Evolutionary conservation across 2,329 filamentous ascomycete species (phyloP).

Genomic region (Colletotrichum abscissum): DNA sequence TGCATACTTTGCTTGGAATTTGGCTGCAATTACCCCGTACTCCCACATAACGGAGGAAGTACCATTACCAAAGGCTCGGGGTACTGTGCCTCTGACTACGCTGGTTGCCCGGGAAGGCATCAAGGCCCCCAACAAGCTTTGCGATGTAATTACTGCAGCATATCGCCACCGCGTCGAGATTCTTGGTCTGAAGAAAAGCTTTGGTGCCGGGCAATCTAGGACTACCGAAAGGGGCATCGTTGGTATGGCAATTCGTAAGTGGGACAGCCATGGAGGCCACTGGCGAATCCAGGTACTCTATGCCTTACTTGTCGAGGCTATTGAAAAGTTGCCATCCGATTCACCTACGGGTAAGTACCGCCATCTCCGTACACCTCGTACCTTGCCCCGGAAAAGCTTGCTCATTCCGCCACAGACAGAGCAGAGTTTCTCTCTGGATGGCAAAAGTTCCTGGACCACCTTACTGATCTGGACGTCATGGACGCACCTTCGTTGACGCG

Average conservation of each 20-base stretch:
- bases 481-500: slow-evolving; percentile 69
- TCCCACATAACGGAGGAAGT: slow-evolving; percentile 58
- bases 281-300: slow-evolving; percentile 81
- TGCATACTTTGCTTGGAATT: slow-evolving; percentile 79
- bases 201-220: slow-evolving; percentile 57
- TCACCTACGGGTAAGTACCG: slow-evolving; percentile 17
- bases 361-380: background rate
- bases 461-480: slow-evolving; percentile 65
- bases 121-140: slow-evolving; percentile 81
- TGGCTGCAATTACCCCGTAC: slow-evolving; percentile 83
- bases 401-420: slow-evolving; percentile 48
- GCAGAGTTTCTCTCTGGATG: slow-evolving; percentile 60
- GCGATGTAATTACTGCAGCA: slow-evolving; percentile 73
- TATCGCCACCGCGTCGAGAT: slow-evolving; percentile 74
- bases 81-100: slow-evolving; percentile 61
- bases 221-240: slow-evolving; percentile 69
- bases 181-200: slow-evolving; percentile 67
- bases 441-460: slow-evolving; percentile 66
- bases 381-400: background rate
- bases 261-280: slow-evolving; percentile 70
- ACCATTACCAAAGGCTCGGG: slow-evolving; percentile 51
- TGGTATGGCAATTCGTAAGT: slow-evolving; percentile 79
- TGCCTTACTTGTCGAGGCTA: slow-evolving; percentile 73
- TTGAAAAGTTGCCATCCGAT: slow-evolving; percentile 48
- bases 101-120: slow-evolving; percentile 81